Percentiles rank a stretch among this genome's conserved stretches.
These are phyloP conservation scores for Limtongia smithiae DNA, from an alignment of 805 yeast genomes.

Conservation along the genomic window DNA sequence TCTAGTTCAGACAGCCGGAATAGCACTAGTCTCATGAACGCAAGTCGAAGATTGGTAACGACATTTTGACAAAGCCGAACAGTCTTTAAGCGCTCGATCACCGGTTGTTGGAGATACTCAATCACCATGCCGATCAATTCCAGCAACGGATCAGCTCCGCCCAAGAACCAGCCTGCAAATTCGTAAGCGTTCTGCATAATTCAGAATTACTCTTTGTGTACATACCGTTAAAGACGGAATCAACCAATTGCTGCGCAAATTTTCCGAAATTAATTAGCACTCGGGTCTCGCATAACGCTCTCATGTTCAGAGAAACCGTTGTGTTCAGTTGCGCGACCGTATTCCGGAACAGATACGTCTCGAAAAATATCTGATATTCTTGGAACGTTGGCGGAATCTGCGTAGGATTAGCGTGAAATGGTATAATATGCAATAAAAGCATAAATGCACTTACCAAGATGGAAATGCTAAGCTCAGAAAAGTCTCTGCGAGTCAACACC, in stretches of 20 bases:
- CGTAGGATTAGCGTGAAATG: background rate
- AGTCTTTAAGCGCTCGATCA: slow-evolving; percentile 20
- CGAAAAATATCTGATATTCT: slow-evolving; percentile 29
- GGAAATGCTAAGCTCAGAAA: slow-evolving; percentile 25
- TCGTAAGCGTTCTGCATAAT: background rate
- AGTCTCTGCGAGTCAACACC: slow-evolving; percentile 28
- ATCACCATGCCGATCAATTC: slow-evolving; percentile 29
- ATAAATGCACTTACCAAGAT: slow-evolving; percentile 11
- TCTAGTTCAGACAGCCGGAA: slow-evolving; percentile 24
- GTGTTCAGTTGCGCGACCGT: slow-evolving; percentile 28
- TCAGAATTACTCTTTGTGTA: no score
- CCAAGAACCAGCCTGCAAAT: slow-evolving; percentile 25
- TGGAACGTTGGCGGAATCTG: slow-evolving; percentile 29
- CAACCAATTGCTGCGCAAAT: slow-evolving; percentile 23
- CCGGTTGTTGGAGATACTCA: slow-evolving; percentile 26
- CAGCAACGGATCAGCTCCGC: slow-evolving; percentile 29
- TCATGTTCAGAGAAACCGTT: slow-evolving; percentile 20
- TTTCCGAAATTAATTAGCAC: slow-evolving; percentile 25
- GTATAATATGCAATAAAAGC: background rate
- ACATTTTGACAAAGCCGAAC: slow-evolving; percentile 20
- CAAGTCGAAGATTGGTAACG: slow-evolving; percentile 13
- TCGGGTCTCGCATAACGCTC: slow-evolving; percentile 21
- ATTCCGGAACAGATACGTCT: slow-evolving; percentile 28
- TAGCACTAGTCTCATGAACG: slow-evolving; percentile 21
- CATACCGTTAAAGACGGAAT: slow-evolving; percentile 25